Base-by-base conservation (phyloP, 768 basidiomycete genomes). In the Phanerochaete carnosa region DNA sequence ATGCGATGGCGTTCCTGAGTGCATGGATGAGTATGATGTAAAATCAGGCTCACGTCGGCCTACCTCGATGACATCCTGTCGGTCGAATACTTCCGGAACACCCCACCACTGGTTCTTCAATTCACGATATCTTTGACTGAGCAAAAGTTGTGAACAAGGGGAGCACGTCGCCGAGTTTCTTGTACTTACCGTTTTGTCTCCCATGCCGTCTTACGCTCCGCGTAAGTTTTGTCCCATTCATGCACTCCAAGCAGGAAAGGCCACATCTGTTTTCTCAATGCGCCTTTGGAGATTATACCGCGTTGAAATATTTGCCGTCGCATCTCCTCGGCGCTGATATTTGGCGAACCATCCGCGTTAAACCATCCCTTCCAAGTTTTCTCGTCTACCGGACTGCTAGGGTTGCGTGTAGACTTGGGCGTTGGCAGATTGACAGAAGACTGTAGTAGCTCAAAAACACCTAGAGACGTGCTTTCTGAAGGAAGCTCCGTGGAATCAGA, bases 201-300 rank as follows among this genome's bases (percentile, higher is more conserved):
- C 87, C 88, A 94, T 22, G 76, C 75, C 29, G 69, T 71, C 58
- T 79, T 79, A 50, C 94, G 79, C 68, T 92, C 87, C 28, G 75
- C 78, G 3, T 81, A 70, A 2, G 85, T 88, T 0, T 79, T 79
- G 61, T 89, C 81, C 96, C 96, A 98, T 28, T 85, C 83, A 33
- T 89, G 80, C 1, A 97, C 90, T 23, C 89, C 91, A 7, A 98
- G 79, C 29, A 98, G 71, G 70, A 93, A 94, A 2, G 95, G 94
- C 97, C 97, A 99, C 0, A 93, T 80, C 58, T 84, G 85, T 70
- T 85, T 83, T 66, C 97, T 76, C 33, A 91, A 66, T 1, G 72
- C 77, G 2, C 81, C 83, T 22, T 79, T 74, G 9, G 82, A 72
- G 49, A 75, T 75, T 51, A 93, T 74, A 0, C 94, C 93, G 61